phyloP scores from a whole-genome alignment of 352 stramenopile species.

The Stramenopiles sp. region DNA sequence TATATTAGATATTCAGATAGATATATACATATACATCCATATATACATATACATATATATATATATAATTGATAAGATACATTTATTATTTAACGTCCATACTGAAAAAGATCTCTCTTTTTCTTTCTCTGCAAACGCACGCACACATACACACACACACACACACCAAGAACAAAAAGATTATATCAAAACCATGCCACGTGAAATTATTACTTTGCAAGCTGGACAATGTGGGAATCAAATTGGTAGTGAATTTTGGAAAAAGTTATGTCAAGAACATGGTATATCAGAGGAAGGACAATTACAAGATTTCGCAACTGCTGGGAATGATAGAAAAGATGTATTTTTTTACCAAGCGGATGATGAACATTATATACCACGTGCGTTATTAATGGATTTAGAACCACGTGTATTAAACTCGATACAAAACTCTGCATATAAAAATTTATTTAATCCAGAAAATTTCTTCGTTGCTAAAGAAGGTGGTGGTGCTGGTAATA shows the following conservation, averaged over 20 bases:
- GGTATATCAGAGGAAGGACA: slow-evolving; percentile 89
- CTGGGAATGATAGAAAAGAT: slow-evolving; percentile 89
- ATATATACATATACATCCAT: too few species aligned
- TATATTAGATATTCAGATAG: too few species aligned
- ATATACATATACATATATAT: too few species aligned
- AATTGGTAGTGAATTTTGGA: slow-evolving; percentile 98
- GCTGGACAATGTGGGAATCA: slow-evolving; percentile 98
- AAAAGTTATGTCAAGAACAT: slow-evolving; percentile 93
- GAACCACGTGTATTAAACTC: slow-evolving; percentile 81
- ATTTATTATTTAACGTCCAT: too few species aligned
- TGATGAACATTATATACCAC: slow-evolving; percentile 93
- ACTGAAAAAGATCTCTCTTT: too few species aligned
- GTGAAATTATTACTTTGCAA: slow-evolving; percentile 98
- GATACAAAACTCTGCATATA: slow-evolving; percentile 67
- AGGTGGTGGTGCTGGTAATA: slow-evolving; percentile 68
- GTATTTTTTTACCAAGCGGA: slow-evolving; percentile 99
- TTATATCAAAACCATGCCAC: too few species aligned
- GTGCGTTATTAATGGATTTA: slow-evolving; percentile 90
- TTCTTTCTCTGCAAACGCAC: too few species aligned
- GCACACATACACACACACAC: too few species aligned
- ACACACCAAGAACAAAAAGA: too few species aligned
- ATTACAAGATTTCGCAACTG: slow-evolving; percentile 70
- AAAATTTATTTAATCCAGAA: slow-evolving; percentile 95
- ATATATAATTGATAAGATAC: too few species aligned
- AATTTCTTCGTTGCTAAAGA: slow-evolving; percentile 83